Evolutionary conservation across 768 basidiomycete genomes (phyloP), one percentile per base, ranked within the genome.

Genomic region (Leccinellum rugosiceps): DNA sequence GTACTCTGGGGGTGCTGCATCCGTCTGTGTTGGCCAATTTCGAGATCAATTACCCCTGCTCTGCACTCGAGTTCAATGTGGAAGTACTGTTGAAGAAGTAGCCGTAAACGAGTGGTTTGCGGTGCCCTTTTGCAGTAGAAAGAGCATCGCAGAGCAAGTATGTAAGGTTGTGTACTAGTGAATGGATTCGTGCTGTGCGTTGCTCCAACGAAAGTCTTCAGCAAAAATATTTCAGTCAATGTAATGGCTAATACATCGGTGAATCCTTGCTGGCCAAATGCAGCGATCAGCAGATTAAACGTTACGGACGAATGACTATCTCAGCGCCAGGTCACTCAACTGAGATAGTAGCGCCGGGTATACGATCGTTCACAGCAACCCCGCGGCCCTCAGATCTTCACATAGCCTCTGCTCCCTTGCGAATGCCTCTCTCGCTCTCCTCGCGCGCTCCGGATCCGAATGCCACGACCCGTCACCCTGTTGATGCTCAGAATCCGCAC

Each of bases 21-120:
- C 97, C 97, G 9, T 82, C 77, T 6, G 97, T 98, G 4, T 77
- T 99, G 56, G 84, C 86, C 65, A 94, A 92, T 68, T 99, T 96
- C 73, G 95, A 98, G 73, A 88, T 98, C 60, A 83, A 82, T 43
- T 95, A 91, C 76, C 96, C 96, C 19, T 98, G 95, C 75, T 98
- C 95, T 32, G 88, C 88, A 7, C 76, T 99, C 55, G 96, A 99
- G 79, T 94, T 99, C 72, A 88, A 87, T 30, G 79, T 98, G 46
- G 95, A 98, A 73, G 91, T 91, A n/a, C 93, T 99, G 81, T 86
- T 90, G 77, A 90, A 87, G 73, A 78, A 60, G 49, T 47, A 50
- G 81, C 63, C 49, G 48, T 65, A 53, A 62, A 54, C 10, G 25
- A 48, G 50, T 21, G 32, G 4, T n/a, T 50, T 43, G n/a, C 11